These are phyloP conservation scores for Penicillium psychrosexuale DNA, from an alignment of 2,329 filamentous ascomycete genomes.

Conservation along the genomic window DNA sequence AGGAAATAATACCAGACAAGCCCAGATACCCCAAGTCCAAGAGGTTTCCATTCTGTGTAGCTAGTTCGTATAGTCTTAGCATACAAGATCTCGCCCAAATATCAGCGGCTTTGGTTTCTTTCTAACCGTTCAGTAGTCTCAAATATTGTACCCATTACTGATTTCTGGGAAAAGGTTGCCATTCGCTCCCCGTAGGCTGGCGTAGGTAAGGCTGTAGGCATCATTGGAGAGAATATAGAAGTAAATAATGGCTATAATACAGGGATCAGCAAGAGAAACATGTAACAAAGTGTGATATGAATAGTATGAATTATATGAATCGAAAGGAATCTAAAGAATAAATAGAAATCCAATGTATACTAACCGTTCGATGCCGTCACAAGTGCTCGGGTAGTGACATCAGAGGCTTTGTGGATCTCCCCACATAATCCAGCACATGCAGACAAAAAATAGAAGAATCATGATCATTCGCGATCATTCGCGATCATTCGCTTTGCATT, in stretches of 20 bases:
- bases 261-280: background rate
- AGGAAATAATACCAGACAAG: slow-evolving; percentile 76
- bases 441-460: background rate
- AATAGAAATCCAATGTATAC: background rate
- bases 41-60: slow-evolving; percentile 94
- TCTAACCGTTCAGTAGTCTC: slow-evolving; percentile 94
- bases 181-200: slow-evolving; percentile 49
- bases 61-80: slow-evolving; percentile 46
- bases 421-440: background rate
- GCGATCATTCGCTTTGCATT: background rate
- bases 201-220: background rate
- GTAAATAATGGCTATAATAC: slow-evolving; percentile 2
- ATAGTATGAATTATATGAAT: background rate
- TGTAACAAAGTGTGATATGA: background rate
- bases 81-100: background rate
- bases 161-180: slow-evolving; percentile 97
- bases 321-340: background rate
- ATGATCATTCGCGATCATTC: background rate
- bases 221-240: background rate
- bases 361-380: background rate
- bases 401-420: slow-evolving; percentile 4
- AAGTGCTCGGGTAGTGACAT: slow-evolving; percentile 1
- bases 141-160: slow-evolving; percentile 98
- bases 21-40: slow-evolving; percentile 97
- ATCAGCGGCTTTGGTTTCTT: background rate